Base-by-base conservation (phyloP, 805 yeast species). In the Monosporozyma unispora region DNA sequence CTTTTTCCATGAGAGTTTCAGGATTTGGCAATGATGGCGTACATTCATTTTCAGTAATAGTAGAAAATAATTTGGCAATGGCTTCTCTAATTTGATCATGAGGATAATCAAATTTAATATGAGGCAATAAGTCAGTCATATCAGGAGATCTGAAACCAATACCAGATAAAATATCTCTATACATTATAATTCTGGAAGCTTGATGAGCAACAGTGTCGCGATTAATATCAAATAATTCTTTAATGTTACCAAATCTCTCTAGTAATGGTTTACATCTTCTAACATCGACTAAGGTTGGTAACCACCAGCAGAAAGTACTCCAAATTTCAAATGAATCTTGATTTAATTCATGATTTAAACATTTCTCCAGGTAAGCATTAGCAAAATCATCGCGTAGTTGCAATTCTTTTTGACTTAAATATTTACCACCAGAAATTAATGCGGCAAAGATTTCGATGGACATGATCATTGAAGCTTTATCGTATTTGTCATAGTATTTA, bases 321-420 rank as follows among this genome's bases (percentile, higher is more conserved):
- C 97, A 93, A 44, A 86, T 80, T 21, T 75, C 77, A 39, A 75
- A 67, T 2, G 82, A 83, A 33, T 90, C 95, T 3, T 88, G 95
- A 0, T 87, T 77, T 48, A 91, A 66, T 45, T 82, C 87, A 37
- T 74, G 67, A 4, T 72, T 68, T 35, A 87, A 71, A 4, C 81
- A 73, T 0, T 61, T 55, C 0, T 59, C 57, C 43, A 86, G 62
- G 51, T 78, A 79, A 0, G 51, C 56, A 0, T 71, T 58, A 22
- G 83, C 59, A 48, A 74, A 76, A 0, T 54, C 59, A 56, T 82
- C 87, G 51, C 83, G 70, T 10, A 56, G 52, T 2, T 54, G 52
- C 10, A 68, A 40, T 29, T 68, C 62, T 2, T 68, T 69, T 0
- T 62, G 55, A 2, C 66, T 63, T 27, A 79, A 71, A 47, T 62